Percentiles rank a stretch among this genome's conserved stretches.
Evolutionary conservation across 2,329 filamentous ascomycete species (phyloP).

Genomic region (Chaetomiaceae sp.): DNA sequence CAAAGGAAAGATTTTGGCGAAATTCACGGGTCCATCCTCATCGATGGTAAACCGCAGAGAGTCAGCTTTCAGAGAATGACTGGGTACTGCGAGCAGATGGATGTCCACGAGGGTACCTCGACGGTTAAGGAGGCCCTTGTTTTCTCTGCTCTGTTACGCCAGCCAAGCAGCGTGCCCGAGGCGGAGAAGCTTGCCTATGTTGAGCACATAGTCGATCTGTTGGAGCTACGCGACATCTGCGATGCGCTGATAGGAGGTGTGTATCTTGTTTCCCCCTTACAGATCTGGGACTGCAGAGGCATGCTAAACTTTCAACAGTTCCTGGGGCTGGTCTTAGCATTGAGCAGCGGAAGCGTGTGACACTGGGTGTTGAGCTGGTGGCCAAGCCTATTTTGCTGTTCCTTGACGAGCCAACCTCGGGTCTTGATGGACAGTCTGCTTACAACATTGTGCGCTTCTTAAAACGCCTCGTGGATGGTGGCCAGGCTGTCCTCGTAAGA

Average conservation of each 20-base stretch:
- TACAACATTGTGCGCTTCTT: constrained; percentile 1
- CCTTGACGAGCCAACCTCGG: not conserved
- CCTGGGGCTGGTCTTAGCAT: constrained; percentile 1
- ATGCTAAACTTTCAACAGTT: not conserved
- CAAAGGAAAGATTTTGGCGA: constrained; percentile 6
- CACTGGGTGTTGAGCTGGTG: not conserved
- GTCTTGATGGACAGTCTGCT: not conserved
- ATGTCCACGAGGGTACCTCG: not conserved
- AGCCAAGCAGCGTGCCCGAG: not conserved
- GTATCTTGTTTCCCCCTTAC: not conserved
- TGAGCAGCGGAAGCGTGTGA: not conserved
- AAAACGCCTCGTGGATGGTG: not conserved
- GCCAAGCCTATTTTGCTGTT: not conserved
- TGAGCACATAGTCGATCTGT: not conserved
- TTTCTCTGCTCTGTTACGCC: not conserved
- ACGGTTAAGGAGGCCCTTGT: not conserved
- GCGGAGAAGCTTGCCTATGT: constrained; percentile 1
- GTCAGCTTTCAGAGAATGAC: constrained; percentile 4
- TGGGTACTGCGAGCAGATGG: constrained; percentile 2
- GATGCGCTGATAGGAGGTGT: not conserved
- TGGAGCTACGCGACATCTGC: not conserved
- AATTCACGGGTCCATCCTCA: constrained; percentile 1
- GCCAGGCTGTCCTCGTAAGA: not conserved
- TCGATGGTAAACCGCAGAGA: constrained; percentile 1
- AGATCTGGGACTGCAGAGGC: not conserved